Evolutionary conservation across 345 rosid genomes (phyloP), one percentile per base, ranked within the genome.

Genomic region (Arabidopsis suecica): DNA sequence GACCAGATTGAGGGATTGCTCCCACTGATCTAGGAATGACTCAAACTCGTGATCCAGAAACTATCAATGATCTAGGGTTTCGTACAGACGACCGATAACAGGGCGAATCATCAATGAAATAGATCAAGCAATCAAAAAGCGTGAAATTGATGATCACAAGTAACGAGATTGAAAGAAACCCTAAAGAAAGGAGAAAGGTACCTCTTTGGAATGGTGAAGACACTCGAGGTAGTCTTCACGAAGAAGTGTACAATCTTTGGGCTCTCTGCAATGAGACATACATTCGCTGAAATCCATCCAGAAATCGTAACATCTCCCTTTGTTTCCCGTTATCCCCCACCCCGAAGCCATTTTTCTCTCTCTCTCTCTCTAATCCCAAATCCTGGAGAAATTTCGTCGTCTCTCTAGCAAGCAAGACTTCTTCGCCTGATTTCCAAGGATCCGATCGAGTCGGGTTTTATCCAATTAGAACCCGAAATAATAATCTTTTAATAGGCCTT

Each of bases 161-260:
- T 51, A 69, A 18, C 7, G 16, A 3, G 4, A 8, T 5, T 0
- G 62, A 34, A 34, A 38, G 61, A 56, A 54, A 16, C 11, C 11
- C 36, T 36, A 33, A 13, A 3, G 50, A 4, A 18, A 20, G 1
- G 47, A 13, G 14, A 8, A 16, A 22, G 9, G 36, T 11, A 90
- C 98, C 96, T 90, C 98, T 84, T 93, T 93, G 84, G 96, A 78
- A 80, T 93, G 98, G 86, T 93, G 98, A 76, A 90, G 98, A 79
- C 98, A 93, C 84, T 93, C 98, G 65, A 93, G 86, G 81, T 90
- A 93, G 80, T 93, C 96, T 69, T 93, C 96, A 66, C 96, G 93
- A 63, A 90, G 96, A 74, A 90, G 89, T 32, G 84, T 58, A 34
- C 97, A 95, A 81, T 95, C 99, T 83, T 88, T 95, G 80, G 99